Base-by-base conservation (phyloP, 495 filamentous ascomycete species). In the Talaromyces trachyspermus region DNA sequence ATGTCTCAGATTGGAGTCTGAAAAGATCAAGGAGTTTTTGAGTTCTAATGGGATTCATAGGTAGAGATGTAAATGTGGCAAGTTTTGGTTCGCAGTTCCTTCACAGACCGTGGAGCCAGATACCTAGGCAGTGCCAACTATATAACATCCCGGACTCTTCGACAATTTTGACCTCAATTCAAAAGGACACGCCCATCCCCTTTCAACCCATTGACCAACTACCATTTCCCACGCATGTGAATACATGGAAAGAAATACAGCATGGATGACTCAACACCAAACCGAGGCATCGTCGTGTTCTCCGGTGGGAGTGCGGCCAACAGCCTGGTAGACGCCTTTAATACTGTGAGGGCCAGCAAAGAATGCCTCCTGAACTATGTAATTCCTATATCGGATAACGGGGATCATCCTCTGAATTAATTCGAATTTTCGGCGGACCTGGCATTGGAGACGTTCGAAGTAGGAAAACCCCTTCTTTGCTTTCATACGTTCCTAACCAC, bases 351-450 rank as follows among this genome's bases (percentile, higher is more conserved):
- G n/a, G 71, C 83, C 50, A 83, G 78, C 61, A 84, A 83, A 43
- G 64, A 76, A 27, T 85, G 85, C 49, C 70, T 72, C 18, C 72
- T 94, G 36, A 87, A 76, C 60, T 91, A 94, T 56, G 77, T 95
- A 48, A 94, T 97, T 44, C 91, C 91, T 12, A 95, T 96, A 56
- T 88, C 83, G 53, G 91, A 97, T 63, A 97, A 97, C 69, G 91
- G 91, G 91, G 91, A 14, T 89, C 83, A 25, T 89, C 89, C 1
- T 91, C 86, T 5, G 91, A 97, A 68, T 63, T 96, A 54, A 91
- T 95, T 51, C 76, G 91, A 12, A 87, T 97, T 12, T 87, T 96
- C 64, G 91, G 91, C 1, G 91, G 91, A 0, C 91, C 91, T 43
- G 89, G 89, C 10, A 94, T 95, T 63, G 89, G 89, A 25, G 89